These are phyloP conservation scores for Fomitopsis schrenkii DNA, from an alignment of 1,284 basidiomycete species.

Conservation along the genomic window DNA sequence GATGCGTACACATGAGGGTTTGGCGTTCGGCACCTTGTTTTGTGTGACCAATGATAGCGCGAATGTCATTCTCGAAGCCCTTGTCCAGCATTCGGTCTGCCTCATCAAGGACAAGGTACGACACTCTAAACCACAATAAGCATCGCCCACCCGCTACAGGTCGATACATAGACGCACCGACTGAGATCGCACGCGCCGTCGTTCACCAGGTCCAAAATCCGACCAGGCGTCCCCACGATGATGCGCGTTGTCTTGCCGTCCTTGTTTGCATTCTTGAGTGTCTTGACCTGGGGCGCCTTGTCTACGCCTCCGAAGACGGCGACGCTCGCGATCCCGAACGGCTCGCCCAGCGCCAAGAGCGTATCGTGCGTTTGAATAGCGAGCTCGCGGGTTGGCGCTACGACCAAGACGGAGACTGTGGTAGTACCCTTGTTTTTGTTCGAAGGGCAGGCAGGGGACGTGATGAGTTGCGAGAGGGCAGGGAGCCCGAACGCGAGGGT, in stretches of 20 bases:
- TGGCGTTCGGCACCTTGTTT: conserved; percentile 68
- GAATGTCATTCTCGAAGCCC: conserved; percentile 98
- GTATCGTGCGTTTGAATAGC: conserved; percentile 94
- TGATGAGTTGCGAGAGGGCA: conserved; percentile 69
- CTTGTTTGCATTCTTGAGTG: conserved; percentile 47
- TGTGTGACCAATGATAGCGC: conserved; percentile 83
- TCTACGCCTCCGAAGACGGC: conserved; percentile 92
- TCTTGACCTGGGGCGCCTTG: conserved; percentile 78
- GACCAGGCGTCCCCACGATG: conserved; percentile 92
- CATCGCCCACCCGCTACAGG: background rate
- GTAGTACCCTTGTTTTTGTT: conserved; percentile 32
- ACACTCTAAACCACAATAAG: conserved; percentile 47
- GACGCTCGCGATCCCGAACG: conserved; percentile 75
- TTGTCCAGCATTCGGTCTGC: conserved; percentile 98
- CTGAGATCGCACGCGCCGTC: conserved; percentile 84
- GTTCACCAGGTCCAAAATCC: conserved; percentile 87
- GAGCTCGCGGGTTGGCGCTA: conserved; percentile 93
- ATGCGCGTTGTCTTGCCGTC: conserved; percentile 59
- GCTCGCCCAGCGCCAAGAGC: conserved; percentile 72
- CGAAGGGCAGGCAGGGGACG: conserved; percentile 22
- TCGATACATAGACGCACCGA: conserved; percentile 38
- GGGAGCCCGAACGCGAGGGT: conserved; percentile 97
- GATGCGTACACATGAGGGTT: conserved; percentile 85
- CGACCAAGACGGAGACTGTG: conserved; percentile 73
- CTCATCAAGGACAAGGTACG: conserved; percentile 94